Conservation (phyloP, 139 green algal species). For the Coccomyxa sp. region DNA sequence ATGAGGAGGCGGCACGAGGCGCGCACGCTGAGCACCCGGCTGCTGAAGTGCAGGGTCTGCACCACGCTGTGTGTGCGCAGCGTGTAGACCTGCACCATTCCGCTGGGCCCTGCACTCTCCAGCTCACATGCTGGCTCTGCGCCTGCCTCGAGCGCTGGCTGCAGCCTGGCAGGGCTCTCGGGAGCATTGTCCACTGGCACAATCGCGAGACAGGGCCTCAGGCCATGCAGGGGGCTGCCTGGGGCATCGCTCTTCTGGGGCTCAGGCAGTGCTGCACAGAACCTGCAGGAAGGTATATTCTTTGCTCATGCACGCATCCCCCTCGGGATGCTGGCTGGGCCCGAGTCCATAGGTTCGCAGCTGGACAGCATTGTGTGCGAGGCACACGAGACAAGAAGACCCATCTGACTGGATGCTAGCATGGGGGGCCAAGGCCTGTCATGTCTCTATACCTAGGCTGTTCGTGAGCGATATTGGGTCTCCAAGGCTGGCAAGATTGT, state of each 20-base stretch:
- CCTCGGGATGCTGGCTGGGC: not conserved
- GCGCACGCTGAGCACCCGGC: not conserved
- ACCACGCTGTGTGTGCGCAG: slow-evolving; percentile 26
- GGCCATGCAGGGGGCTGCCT: not conserved
- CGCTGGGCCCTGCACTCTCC: not conserved
- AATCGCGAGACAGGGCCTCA: slow-evolving; percentile 7
- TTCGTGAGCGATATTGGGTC: no score
- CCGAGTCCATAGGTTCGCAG: not conserved
- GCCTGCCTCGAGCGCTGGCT: not conserved
- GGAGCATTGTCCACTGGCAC: not conserved
- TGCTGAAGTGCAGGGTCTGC: slow-evolving; percentile 27
- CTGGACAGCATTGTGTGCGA: not conserved
- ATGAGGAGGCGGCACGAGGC: slow-evolving; percentile 19
- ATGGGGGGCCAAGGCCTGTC: not conserved
- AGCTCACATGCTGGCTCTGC: not conserved
- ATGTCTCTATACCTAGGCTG: no score
- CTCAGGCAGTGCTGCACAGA: slow-evolving; percentile 17
- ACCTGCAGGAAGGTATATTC: no score
- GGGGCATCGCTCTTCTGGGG: not conserved
- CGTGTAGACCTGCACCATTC: slow-evolving; percentile 30
- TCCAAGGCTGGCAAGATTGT: no score
- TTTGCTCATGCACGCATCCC: no score
- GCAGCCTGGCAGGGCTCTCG: not conserved
- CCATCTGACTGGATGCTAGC: not conserved
- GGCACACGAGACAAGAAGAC: not conserved